Evolutionary conservation across 768 basidiomycete species (phyloP).

Genomic region (Mycena vitilis): DNA sequence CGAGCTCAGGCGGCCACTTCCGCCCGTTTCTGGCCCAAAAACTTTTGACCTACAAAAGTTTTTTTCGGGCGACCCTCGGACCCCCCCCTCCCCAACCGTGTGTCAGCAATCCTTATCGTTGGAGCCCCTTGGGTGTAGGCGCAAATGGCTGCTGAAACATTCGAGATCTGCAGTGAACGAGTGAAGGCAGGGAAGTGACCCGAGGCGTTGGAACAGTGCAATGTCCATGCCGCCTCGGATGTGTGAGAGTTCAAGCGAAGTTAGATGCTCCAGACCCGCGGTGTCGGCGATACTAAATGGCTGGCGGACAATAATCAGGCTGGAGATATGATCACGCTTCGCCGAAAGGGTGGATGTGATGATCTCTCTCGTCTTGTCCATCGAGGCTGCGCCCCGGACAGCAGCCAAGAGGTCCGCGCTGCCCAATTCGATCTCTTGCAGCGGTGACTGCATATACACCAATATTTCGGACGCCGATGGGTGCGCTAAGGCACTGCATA

Average conservation of each 20-base stretch:
- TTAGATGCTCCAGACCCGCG: neutral
- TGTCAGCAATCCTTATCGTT: no score
- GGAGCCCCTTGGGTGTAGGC: no score
- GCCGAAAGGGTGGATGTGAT: neutral
- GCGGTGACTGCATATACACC: slow-evolving; percentile 22
- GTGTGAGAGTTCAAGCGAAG: neutral
- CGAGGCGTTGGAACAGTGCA: slow-evolving; percentile 1
- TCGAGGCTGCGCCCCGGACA: neutral
- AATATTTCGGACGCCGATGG: slow-evolving; percentile 3
- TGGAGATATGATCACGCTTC: neutral
- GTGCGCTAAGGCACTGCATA: neutral
- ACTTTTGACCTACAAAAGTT: no score
- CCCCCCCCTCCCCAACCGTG: no score
- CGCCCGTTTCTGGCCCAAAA: no score
- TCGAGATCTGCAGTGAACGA: no score
- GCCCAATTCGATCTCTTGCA: neutral
- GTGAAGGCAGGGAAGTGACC: slow-evolving; percentile 1
- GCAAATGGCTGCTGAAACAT: no score
- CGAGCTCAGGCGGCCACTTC: no score
- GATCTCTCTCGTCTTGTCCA: neutral
- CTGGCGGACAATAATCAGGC: neutral
- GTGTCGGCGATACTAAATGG: neutral
- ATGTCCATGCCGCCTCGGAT: neutral
- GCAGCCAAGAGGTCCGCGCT: neutral
- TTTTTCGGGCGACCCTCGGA: no score